These are phyloP conservation scores for Blastobotrys chiropterorum DNA, from an alignment of 805 yeast species.

Conservation along the genomic window DNA sequence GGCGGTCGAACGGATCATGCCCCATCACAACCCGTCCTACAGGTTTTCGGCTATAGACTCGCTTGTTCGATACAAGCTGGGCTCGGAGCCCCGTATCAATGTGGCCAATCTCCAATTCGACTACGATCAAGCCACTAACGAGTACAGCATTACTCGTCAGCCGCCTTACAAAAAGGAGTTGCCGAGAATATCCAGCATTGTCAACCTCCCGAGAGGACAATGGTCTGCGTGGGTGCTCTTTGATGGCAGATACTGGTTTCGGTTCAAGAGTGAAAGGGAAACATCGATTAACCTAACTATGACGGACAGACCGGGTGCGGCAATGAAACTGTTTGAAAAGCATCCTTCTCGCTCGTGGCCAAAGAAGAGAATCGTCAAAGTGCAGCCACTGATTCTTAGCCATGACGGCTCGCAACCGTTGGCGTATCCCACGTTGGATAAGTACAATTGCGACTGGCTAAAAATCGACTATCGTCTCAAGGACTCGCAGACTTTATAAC, in stretches of 20 bases:
- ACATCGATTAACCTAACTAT: neutral
- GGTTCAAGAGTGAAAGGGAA: slow-evolving; percentile 1
- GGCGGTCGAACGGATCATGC: slow-evolving; percentile 2
- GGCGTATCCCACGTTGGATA: neutral
- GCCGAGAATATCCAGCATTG: neutral
- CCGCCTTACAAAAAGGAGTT: neutral
- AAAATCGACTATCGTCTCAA: neutral
- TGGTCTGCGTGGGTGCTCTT: slow-evolving; percentile 20
- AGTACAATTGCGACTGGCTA: neutral
- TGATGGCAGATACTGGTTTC: slow-evolving; percentile 17
- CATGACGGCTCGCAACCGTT: neutral
- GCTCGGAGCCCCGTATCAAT: neutral
- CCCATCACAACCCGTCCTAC: slow-evolving; percentile 1
- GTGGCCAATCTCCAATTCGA: neutral
- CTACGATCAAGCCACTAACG: neutral
- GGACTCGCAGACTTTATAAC: no score
- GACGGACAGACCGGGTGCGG: neutral
- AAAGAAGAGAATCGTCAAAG: neutral
- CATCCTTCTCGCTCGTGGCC: neutral
- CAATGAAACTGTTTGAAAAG: neutral
- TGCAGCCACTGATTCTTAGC: neutral
- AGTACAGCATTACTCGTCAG: neutral
- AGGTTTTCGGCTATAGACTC: neutral
- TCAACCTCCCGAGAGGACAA: neutral
- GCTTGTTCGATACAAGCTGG: neutral